Base-by-base conservation (phyloP, 768 basidiomycete species). In the Trametes cubensis region DNA sequence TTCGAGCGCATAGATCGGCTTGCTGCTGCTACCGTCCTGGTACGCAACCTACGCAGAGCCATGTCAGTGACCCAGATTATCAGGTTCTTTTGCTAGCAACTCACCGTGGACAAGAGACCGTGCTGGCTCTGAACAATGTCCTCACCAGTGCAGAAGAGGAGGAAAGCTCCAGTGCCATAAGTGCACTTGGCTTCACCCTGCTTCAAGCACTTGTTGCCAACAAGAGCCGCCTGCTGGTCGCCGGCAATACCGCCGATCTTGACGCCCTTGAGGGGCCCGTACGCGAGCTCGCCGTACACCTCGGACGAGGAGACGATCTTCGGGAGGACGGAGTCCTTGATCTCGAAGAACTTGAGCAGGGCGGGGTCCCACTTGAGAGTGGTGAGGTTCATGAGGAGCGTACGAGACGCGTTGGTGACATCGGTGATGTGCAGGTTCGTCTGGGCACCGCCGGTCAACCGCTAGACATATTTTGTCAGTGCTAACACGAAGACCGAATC, bases 101-200 rank as follows among this genome's bases (percentile, higher is more conserved):
- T 66, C 66, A 92, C 93, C 2, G 97, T 98, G 67, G 89, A 94
- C 69, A 99, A 76, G 60, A 99, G 75, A 4, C 96, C 97, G 69
- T 97, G 89, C 28, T 76, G 79, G 69, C 94, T 96, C 72, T 88
- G 80, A 23, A 98, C 89, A 42, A 94, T 87, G 26, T 96, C 89
- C 21, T 78, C 78, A 3, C 96, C 97, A 0, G 97, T 98, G 77
- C 92, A 92, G 82, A 97, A 98, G 28, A 99, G 78, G 66, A 98
- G 79, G 80, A 99, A 99, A 40, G 94, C 94, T 30, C 97, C 96
- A 1, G 96, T 98, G 25, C 96, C 96, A 69, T 96, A 99, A 4
- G 97, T 99, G 76, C 95, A 97, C 77, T 99, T 99, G 2, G 95
- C 96, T 73, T 98, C 91, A 18, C 96, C 96, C 66, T 84, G 81